Evolutionary conservation across 257 asterid genomes (phyloP), one percentile per base, ranked within the genome.

Genomic region (Linaria vulgaris): DNA sequence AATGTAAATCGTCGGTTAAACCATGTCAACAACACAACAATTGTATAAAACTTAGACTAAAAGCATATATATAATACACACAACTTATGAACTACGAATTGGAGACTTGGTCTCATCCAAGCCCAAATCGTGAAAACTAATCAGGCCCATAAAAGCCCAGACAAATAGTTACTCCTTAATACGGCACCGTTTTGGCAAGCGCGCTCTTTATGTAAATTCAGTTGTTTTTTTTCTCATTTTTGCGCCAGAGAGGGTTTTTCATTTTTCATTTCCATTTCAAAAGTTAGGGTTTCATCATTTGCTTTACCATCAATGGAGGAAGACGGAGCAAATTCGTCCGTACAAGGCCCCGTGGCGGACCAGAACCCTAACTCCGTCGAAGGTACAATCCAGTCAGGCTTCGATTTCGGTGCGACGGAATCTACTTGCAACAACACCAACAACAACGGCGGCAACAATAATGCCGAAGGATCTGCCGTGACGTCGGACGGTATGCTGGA

Each of bases 401-500:
- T 58, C 47, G 84, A 69, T 25, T 66, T 73, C 67, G 85, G 77
- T 3, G 86, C 79, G 15, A 56, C 79, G 45, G 95, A 79, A 64
- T 85, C 96, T 59, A 77, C 85, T 37, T 79, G 91, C 84, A 76
- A 82, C 79, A 75, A 74, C 69, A 55, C 78, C 78, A 74, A 72
- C 67, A 54, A 53, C 56, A 39, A 19, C 37, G 34, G 14, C 69
- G 31, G n/a, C 37, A 25, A 12, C 69, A 54, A 27, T 65, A 70
- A 66, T 52, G 80, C 68, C 1, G 89, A 79, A 63, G 77, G 76
- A 75, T 74, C 91, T 25, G 67, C 25, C 4, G 74, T 69, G 23
- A 64, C 70, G 9, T 68, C 81, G 43, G 83, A 62, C 9, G 82
- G 46, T 21, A 85, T 75, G 69, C 68, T 67, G 15, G 84, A 81